A percentile compares a stretch with the other conserved stretches of the same genome.
These are phyloP conservation scores for Neofusicoccum sp. DNA, from an alignment of 2,329 filamentous ascomycete genomes.

Conservation along the genomic window DNA sequence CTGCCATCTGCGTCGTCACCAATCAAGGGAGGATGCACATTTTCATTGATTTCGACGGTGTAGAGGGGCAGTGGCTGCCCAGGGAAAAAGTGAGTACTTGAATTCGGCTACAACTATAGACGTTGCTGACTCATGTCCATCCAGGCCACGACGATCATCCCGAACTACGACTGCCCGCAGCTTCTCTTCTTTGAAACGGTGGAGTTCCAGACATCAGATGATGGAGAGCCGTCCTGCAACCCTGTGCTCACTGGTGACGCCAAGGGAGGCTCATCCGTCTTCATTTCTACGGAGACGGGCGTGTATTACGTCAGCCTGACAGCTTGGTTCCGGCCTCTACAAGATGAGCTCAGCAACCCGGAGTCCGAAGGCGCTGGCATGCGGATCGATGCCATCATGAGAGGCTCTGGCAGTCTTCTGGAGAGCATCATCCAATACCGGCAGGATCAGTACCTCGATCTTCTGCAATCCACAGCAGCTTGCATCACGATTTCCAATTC, in stretches of 20 bases:
- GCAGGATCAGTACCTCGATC: conserved; percentile 35
- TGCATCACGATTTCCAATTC: conserved; percentile 59
- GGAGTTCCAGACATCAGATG: conserved; percentile 31
- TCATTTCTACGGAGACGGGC: conserved; percentile 58
- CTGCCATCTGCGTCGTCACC: conserved; percentile 61
- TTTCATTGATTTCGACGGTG: conserved; percentile 63
- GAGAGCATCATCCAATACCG: conserved; percentile 47
- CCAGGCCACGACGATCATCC: conserved; percentile 7
- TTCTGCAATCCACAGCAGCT: conserved; percentile 35
- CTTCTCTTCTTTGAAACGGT: conserved; percentile 47
- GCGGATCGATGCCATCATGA: conserved; percentile 58
- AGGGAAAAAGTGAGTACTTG: conserved; percentile 33
- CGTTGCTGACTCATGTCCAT: conserved; percentile 1
- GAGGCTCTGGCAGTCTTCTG: conserved; percentile 52
- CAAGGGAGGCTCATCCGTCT: conserved; percentile 60
- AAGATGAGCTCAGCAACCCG: conserved; percentile 58
- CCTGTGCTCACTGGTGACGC: conserved; percentile 61
- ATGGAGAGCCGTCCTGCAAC: conserved; percentile 38
- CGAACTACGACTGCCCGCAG: conserved; percentile 29
- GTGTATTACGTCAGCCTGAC: conserved; percentile 59
- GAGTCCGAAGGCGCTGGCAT: conserved; percentile 56
- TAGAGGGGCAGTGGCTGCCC: conserved; percentile 66
- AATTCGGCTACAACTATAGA: background rate
- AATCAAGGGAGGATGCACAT: conserved; percentile 59
- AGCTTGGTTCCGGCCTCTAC: conserved; percentile 59